A percentile compares a stretch with the other conserved stretches of the same genome.
phyloP scores from a whole-genome alignment of 208 protist species.

The Acanthamoeba culbertsoni region DNA sequence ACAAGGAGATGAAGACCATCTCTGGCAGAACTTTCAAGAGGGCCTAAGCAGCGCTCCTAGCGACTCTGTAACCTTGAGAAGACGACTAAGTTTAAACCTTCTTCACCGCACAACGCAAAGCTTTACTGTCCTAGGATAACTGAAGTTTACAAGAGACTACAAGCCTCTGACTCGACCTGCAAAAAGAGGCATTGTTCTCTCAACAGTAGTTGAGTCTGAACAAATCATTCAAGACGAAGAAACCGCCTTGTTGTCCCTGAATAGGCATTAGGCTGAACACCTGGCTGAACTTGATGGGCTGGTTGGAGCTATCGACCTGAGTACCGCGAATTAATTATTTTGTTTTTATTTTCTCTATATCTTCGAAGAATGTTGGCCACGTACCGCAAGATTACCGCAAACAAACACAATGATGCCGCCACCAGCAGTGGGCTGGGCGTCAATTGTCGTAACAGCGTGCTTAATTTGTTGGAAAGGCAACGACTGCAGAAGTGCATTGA shows the following conservation, averaged over 20 bases:
- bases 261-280: conserved; percentile 51
- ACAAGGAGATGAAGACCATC: conserved; percentile 64
- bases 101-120: no score
- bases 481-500: background rate
- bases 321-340: no score
- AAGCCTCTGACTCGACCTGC: background rate
- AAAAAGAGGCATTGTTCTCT: background rate
- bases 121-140: no score
- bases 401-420: conserved; percentile 29
- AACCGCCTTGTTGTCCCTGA: conserved; percentile 27
- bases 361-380: background rate
- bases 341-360: no score
- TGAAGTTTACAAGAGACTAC: background rate
- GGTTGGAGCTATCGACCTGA: background rate
- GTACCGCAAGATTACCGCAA: conserved; percentile 22
- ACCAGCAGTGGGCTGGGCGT: background rate
- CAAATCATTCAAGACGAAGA: conserved; percentile 42
- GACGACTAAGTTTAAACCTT: no score
- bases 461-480: conserved; percentile 13
- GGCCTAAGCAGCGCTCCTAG: background rate
- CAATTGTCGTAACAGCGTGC: conserved; percentile 34
- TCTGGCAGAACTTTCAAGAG: conserved; percentile 63
- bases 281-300: conserved; percentile 48
- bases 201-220: conserved; percentile 53
- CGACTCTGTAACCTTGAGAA: background rate